Evolutionary conservation across 1,139 yeast genomes (phyloP).

Genomic region (Lodderomyces margitis): DNA sequence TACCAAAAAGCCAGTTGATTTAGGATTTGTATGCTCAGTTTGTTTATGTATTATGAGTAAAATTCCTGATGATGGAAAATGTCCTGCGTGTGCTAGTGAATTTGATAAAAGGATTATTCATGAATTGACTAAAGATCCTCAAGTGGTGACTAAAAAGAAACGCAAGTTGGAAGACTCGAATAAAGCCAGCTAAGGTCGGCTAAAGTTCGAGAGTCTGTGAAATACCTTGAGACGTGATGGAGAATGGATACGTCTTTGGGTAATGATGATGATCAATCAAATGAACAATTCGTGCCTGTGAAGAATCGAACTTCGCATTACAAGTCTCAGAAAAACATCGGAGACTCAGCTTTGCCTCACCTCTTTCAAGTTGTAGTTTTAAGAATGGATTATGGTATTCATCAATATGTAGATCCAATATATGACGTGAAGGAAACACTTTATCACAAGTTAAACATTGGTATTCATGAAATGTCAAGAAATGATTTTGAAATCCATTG

Average conservation of each 20-base stretch:
- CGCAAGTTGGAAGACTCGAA: conserved; percentile 26
- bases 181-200: too few species aligned
- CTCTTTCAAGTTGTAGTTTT: conserved; percentile 26
- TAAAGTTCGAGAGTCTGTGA: conserved; percentile 3
- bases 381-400: conserved; percentile 55
- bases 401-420: conserved; percentile 47
- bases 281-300: conserved; percentile 43
- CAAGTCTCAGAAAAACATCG: conserved; percentile 43
- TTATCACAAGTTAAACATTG: conserved; percentile 42
- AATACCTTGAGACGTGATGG: conserved; percentile 32
- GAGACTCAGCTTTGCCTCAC: conserved; percentile 31
- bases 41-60: conserved; percentile 79
- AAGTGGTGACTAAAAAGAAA: conserved; percentile 41
- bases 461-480: conserved; percentile 19
- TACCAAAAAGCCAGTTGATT: conserved; percentile 84
- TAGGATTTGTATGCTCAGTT: conserved; percentile 94
- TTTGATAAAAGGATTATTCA: conserved; percentile 48
- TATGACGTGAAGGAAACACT: conserved; percentile 37
- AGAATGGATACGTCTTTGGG: conserved; percentile 42
- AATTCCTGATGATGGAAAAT: conserved; percentile 56
- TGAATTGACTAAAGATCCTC: conserved; percentile 51
- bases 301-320: conserved; percentile 28
- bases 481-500: conserved; percentile 1
- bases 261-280: conserved; percentile 49
- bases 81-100: conserved; percentile 53